phyloP scores from a whole-genome alignment of 352 stramenopile genomes.

The Albugo laibachii region DNA sequence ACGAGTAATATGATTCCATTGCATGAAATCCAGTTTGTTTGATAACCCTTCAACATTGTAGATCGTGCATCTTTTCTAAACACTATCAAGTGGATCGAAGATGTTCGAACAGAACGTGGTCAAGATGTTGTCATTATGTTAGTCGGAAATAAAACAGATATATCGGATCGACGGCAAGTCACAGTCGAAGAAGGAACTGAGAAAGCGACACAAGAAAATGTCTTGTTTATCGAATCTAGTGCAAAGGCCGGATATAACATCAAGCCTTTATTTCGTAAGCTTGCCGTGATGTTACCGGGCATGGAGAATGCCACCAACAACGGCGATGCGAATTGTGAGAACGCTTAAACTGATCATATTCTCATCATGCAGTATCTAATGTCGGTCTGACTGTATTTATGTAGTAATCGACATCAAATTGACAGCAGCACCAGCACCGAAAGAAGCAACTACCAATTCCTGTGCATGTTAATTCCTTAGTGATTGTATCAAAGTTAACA shows the following conservation, averaged over 20 bases:
- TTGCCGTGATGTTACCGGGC: conserved; percentile 93
- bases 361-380: conserved; percentile 1
- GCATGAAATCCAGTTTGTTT: neutral
- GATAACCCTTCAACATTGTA: conserved; percentile 8
- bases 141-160: conserved; percentile 99
- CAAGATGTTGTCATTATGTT: conserved; percentile 99
- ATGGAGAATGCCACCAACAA: conserved; percentile 84
- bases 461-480: conserved; percentile 33
- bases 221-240: conserved; percentile 99
- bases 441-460: conserved; percentile 43
- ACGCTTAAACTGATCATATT: neutral
- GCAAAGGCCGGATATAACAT: conserved; percentile 97
- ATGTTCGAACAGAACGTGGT: conserved; percentile 93
- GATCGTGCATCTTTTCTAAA: conserved; percentile 96
- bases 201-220: conserved; percentile 93
- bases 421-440: conserved; percentile 50
- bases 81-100: conserved; percentile 98
- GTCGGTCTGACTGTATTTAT: conserved; percentile 1
- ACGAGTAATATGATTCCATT: conserved; percentile 62
- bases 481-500: neutral
- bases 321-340: conserved; percentile 71
- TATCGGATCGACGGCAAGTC: conserved; percentile 92
- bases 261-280: conserved; percentile 97
- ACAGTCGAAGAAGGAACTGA: conserved; percentile 96
- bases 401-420: conserved; percentile 81